A percentile compares a stretch with the other conserved stretches of the same genome.
Conservation (phyloP, 2,329 filamentous ascomycete genomes). For the Ceratocystiopsis minuta region DNA sequence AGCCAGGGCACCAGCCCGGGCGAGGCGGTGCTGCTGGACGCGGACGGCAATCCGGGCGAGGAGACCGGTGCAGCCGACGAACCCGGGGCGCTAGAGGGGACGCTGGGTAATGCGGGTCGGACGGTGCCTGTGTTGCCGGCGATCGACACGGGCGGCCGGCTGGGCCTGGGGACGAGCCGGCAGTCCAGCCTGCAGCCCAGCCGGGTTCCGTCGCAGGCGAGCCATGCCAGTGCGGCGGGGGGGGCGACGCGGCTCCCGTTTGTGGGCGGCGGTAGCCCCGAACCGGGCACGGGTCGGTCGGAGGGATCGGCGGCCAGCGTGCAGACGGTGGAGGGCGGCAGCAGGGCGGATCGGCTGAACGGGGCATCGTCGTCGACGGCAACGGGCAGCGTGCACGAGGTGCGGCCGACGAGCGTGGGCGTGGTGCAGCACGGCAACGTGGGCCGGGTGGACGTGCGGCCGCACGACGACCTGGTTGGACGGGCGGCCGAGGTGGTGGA, state of each 20-base stretch:
- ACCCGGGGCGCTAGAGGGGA: not conserved
- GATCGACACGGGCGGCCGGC: slow-evolving; percentile 38
- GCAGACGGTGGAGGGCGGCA: too few relatives aligned
- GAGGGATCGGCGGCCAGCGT: slow-evolving; percentile 31
- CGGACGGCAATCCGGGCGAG: slow-evolving; percentile 26
- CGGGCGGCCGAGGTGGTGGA: slow-evolving; percentile 40
- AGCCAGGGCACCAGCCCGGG: slow-evolving; percentile 7
- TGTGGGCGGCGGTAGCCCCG: slow-evolving; percentile 34
- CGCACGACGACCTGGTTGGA: slow-evolving; percentile 28
- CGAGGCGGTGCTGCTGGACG: slow-evolving; percentile 24
- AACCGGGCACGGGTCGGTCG: slow-evolving; percentile 26
- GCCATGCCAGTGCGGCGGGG: slow-evolving; percentile 16
- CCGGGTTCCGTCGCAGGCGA: slow-evolving; percentile 36
- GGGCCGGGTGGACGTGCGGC: slow-evolving; percentile 32
- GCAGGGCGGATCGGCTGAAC: slow-evolving; percentile 17
- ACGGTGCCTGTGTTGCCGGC: slow-evolving; percentile 38
- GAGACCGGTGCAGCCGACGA: slow-evolving; percentile 17
- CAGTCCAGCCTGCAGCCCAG: not conserved
- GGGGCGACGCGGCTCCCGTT: slow-evolving; percentile 29
- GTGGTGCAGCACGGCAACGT: slow-evolving; percentile 40
- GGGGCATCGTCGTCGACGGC: slow-evolving; percentile 8
- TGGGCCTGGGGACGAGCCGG: slow-evolving; percentile 36
- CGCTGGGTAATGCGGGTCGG: too few relatives aligned
- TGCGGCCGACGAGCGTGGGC: slow-evolving; percentile 36
- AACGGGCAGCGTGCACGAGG: slow-evolving; percentile 17